phyloP scores from a whole-genome alignment of 352 stramenopile species.

The Vaucheria bursata region DNA sequence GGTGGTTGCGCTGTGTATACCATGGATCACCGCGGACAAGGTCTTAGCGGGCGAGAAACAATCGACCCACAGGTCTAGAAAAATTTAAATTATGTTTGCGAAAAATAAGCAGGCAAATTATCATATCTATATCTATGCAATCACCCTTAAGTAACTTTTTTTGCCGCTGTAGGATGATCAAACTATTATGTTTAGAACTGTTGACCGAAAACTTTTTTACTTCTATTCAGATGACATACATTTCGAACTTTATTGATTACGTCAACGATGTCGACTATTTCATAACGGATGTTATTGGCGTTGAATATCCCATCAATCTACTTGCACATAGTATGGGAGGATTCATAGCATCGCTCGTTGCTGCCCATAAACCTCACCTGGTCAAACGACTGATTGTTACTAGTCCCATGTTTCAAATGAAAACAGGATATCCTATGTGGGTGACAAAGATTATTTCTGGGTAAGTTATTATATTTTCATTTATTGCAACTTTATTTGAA shows the following conservation, averaged over 20 bases:
- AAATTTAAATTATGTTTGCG: too few relatives aligned
- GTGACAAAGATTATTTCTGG: background rate
- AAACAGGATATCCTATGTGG: background rate
- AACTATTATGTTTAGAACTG: too few relatives aligned
- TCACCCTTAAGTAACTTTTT: too few relatives aligned
- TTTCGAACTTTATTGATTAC: conserved; percentile 33
- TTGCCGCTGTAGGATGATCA: too few relatives aligned
- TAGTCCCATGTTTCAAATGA: conserved; percentile 33
- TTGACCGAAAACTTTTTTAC: too few relatives aligned
- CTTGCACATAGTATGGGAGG: conserved; percentile 37
- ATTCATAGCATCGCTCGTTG: conserved; percentile 16
- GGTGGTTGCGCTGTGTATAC: conserved; percentile 23
- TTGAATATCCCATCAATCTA: background rate
- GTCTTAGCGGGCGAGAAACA: conserved; percentile 15
- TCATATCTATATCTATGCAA: too few relatives aligned
- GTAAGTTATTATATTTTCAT: too few relatives aligned
- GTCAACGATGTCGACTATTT: conserved; percentile 21
- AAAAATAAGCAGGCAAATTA: too few relatives aligned
- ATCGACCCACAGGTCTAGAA: conserved; percentile 31
- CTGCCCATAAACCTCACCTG: background rate
- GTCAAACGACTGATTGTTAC: conserved; percentile 11
- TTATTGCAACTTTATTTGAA: too few relatives aligned
- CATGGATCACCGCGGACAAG: conserved; percentile 33
- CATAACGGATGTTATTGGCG: conserved; percentile 15
- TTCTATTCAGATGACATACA: conserved; percentile 27